Evolutionary conservation across 495 filamentous ascomycete genomes (phyloP), one percentile per base, ranked within the genome.

Genomic region (Entonaema liquescens): DNA sequence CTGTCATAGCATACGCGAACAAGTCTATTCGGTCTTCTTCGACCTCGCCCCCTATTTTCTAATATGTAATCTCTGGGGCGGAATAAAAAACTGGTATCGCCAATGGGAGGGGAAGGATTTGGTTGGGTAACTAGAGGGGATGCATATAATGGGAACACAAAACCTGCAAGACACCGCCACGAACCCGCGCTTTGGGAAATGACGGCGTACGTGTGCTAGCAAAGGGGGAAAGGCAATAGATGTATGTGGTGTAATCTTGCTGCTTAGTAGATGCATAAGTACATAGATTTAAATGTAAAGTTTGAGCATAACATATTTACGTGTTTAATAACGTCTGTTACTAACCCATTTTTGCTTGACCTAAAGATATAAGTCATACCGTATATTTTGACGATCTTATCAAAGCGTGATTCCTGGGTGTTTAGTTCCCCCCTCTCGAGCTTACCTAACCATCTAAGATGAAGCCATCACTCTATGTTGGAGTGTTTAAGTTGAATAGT

Each of bases 131-230:
- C 28, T 59, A 49, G 55, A 49, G 31, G 42, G 52, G 58, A 59
- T 53, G 68, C 68, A 67, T 67, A 55, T 42, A 40, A 71, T 61
- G 58, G 68, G 33, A 44, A 55, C 38, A 65, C 62, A 65, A 61
- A 70, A 70, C 25, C 61, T 70, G 49, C 53, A 47, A 59, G 42
- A 59, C 40, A 17, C 38, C 35, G 35, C n/a, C 9, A 62, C 19
- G 36, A 58, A 58, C 31, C n/a, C 17, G 29, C 13, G 47, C 21
- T 31, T 26, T 57, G 38, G 28, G n/a, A 36, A 17, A 40, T 40
- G 15, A 8, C 17, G 38, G 38, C n/a, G 38, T 40, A n/a, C n/a
- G n/a, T n/a, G 38, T n/a, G 38, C 17, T 40, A 40, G 17, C 17
- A 40, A 40, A 40, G 38, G 38, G 15, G 21, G n/a, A 54, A 26